These are phyloP conservation scores for Emydomyces testavorans DNA, from an alignment of 2,329 filamentous ascomycete species.

Conservation along the genomic window DNA sequence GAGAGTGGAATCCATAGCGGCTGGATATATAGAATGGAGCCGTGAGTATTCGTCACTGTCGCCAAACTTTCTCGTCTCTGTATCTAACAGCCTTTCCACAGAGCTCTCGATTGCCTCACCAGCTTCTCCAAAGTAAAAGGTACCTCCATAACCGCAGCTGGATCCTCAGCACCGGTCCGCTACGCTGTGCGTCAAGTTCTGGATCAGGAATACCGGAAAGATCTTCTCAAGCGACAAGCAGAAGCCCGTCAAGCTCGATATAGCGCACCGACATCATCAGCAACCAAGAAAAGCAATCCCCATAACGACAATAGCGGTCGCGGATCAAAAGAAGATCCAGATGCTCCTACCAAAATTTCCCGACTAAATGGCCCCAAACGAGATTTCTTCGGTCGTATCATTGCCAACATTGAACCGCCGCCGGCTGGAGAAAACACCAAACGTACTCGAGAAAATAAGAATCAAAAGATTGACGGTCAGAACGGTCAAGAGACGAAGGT, in stretches of 20 bases:
- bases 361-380: conserved; percentile 45
- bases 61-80: background rate
- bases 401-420: conserved; percentile 36
- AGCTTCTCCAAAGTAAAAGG: conserved; percentile 44
- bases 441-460: conserved; percentile 21
- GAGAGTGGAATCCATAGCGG: conserved; percentile 50
- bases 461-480: conserved; percentile 23
- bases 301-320: background rate
- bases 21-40: conserved; percentile 92
- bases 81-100: conserved; percentile 28
- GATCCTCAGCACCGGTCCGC: conserved; percentile 60
- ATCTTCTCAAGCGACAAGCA: conserved; percentile 54
- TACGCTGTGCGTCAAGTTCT: conserved; percentile 89
- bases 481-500: conserved; percentile 47
- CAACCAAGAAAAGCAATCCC: conserved; percentile 19
- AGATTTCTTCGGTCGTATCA: conserved; percentile 75
- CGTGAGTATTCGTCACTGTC: conserved; percentile 46
- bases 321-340: conserved; percentile 18
- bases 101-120: conserved; percentile 63
- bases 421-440: background rate
- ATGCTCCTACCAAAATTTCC: conserved; percentile 21
- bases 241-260: conserved; percentile 54
- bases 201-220: conserved; percentile 75
- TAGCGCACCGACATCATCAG: conserved; percentile 34
- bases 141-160: conserved; percentile 37